A percentile compares a stretch with the other conserved stretches of the same genome.
phyloP scores from a whole-genome alignment of 352 stramenopile genomes.

The Pythium diclinum region DNA sequence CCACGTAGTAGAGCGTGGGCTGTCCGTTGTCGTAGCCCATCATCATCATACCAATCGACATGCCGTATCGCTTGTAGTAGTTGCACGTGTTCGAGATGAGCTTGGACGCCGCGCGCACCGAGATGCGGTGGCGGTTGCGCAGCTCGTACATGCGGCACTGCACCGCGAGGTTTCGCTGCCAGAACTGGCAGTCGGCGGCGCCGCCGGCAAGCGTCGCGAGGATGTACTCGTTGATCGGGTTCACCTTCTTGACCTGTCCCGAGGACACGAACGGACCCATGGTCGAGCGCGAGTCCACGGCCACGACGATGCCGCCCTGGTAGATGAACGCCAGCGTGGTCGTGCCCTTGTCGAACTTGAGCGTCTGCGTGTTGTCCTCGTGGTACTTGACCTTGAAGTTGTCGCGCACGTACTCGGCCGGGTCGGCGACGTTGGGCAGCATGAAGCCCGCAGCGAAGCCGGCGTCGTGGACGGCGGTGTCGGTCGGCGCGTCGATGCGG shows the following conservation, averaged over 20 bases:
- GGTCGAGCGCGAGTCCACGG: constrained; percentile 98
- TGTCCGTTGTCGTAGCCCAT: constrained; percentile 98
- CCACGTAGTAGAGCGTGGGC: constrained; percentile 99
- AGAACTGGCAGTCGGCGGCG: constrained; percentile 99
- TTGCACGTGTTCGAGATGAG: constrained; percentile 99
- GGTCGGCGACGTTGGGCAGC: constrained; percentile 80
- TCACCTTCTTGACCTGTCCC: constrained; percentile 99
- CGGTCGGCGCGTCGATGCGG: constrained; percentile 23
- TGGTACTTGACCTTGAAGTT: constrained; percentile 98
- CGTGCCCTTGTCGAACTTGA: constrained; percentile 99
- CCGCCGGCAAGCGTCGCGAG: constrained; percentile 98
- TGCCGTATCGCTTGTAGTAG: constrained; percentile 90
- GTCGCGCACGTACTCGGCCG: constrained; percentile 92
- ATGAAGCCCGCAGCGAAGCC: constrained; percentile 54
- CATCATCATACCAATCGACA: constrained; percentile 99
- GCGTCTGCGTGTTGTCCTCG: constrained; percentile 92
- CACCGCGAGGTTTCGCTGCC: constrained; percentile 98
- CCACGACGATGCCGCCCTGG: constrained; percentile 97
- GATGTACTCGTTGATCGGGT: constrained; percentile 99
- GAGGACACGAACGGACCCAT: constrained; percentile 99
- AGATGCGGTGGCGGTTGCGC: constrained; percentile 98
- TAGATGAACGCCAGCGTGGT: constrained; percentile 99
- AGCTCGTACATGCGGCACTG: constrained; percentile 97
- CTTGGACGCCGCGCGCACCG: constrained; percentile 97
- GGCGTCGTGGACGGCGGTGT: constrained; percentile 12